Conservation (phyloP, 2,329 filamentous ascomycete species). For the Apiospora aurea region DNA sequence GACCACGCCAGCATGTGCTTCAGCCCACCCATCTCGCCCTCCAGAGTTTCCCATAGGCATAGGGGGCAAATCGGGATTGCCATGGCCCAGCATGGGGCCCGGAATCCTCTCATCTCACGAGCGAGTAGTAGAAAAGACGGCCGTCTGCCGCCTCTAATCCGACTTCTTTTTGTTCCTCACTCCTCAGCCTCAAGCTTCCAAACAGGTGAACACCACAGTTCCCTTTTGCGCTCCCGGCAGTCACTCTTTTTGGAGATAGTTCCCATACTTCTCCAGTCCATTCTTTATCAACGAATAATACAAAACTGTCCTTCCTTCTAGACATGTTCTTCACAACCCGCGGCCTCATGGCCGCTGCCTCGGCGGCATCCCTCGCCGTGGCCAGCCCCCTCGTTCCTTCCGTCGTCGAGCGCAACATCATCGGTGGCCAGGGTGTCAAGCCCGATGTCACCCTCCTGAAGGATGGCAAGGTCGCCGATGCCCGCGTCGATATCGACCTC, state of each 20-base stretch:
- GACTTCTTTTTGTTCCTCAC: neutral
- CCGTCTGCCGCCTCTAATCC: conserved; percentile 8
- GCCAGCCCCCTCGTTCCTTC: conserved; percentile 32
- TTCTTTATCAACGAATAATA: conserved; percentile 36
- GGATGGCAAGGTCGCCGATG: conserved; percentile 33
- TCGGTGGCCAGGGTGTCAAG: neutral
- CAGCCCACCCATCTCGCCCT: neutral
- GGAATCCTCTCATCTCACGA: neutral
- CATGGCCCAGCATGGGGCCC: neutral
- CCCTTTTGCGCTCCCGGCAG: conserved; percentile 36
- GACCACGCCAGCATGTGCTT: neutral
- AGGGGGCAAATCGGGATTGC: conserved; percentile 13
- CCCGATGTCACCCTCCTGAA: neutral
- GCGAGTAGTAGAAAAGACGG: conserved; percentile 6
- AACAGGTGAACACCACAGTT: conserved; percentile 15
- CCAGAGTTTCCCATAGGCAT: neutral
- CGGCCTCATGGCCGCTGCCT: conserved; percentile 41
- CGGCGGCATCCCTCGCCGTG: conserved; percentile 39
- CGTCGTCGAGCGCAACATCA: conserved; percentile 3
- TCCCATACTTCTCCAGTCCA: conserved; percentile 40
- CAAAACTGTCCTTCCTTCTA: conserved; percentile 29
- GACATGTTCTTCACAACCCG: conserved; percentile 42
- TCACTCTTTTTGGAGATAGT: conserved; percentile 36
- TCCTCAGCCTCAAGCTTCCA: conserved; percentile 23
- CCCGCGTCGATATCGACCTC: conserved; percentile 35